Conservation (phyloP, 2,329 filamentous ascomycete genomes). For the Paraconiothyrium sp. region DNA sequence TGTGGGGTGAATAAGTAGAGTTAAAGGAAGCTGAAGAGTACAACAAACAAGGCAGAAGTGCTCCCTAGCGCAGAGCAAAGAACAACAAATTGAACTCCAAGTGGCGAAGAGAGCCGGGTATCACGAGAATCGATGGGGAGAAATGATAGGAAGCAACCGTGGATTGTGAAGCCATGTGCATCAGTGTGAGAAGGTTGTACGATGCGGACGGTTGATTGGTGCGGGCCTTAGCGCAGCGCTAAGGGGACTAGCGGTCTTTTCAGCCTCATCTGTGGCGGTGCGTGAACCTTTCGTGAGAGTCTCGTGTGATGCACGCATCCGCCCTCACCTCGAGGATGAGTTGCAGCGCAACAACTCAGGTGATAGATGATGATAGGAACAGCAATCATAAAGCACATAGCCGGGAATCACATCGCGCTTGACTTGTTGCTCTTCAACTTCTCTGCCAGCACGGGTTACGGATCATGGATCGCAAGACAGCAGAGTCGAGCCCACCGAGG, state of each 20-base stretch:
- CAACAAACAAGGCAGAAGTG: neutral
- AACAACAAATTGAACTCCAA: conserved; percentile 15
- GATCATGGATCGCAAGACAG: neutral
- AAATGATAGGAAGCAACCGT: conserved; percentile 15
- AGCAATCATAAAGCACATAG: neutral
- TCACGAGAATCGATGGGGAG: conserved; percentile 27
- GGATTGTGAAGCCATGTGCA: conserved; percentile 14
- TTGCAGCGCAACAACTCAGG: neutral
- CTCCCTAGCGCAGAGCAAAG: neutral
- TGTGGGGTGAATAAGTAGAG: neutral
- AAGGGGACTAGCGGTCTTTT: conserved; percentile 19
- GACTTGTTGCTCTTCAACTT: neutral
- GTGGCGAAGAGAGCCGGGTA: conserved; percentile 28
- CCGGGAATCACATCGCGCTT: neutral
- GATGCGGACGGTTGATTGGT: conserved; percentile 26
- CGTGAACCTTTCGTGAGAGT: conserved; percentile 27
- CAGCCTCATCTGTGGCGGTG: conserved; percentile 8
- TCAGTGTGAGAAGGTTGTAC: conserved; percentile 20
- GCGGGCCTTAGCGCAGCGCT: conserved; percentile 21
- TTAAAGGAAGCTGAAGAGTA: neutral
- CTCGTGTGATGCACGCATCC: conserved; percentile 21
- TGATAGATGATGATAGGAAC: neutral
- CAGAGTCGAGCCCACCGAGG: neutral
- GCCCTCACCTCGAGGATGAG: neutral
- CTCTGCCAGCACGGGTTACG: neutral